Evolutionary conservation across 441 rosid genomes (phyloP), one percentile per base, ranked within the genome.

Genomic region (Populus trichocarpa): DNA sequence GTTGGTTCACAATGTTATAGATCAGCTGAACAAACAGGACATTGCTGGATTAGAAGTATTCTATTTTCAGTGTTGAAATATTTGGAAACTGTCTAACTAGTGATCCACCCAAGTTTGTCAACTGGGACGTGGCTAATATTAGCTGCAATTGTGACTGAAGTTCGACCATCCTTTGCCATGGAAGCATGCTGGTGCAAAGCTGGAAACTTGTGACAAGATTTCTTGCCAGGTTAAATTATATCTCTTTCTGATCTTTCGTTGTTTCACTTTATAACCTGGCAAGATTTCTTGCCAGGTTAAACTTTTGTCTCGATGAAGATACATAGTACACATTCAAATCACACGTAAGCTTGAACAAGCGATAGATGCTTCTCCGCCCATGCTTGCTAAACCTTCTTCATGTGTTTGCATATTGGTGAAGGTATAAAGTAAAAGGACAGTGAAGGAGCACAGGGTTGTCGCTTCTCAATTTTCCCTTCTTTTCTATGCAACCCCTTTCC

Each of bases 201-300:
- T 7, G 18, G 59, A 67, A 64, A 35, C 61, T 12, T 25, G 72
- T 13, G 8, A 25, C 20, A 14, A 13, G 72, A 61, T 69, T 13
- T 50, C 67, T 75, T 6, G 78, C 42, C 79, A 80, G 76, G 82
- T 75, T 26, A 40, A 26, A 12, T 75, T 18, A 2, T 20, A 6
- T 57, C 61, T 50, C 59, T 57, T 2, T 20, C 63, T 18, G 4
- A 20, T 57, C 22, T 57, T 30, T 30, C 32, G 32, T 57, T 57
- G 63, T 20, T 18, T 57, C 2, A 57, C 63, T 30, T 30, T 30
- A 30, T 30, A 30, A 57, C 22, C 22, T 57, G n/a, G n/a, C n/a
- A n/a, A n/a, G n/a, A n/a, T n/a, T n/a, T n/a, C n/a, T n/a, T n/a
- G n/a, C n/a, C n/a, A n/a, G n/a, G n/a, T n/a, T n/a, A n/a, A n/a